These are phyloP conservation scores for Geotrichum aggregatum DNA, from an alignment of 1,139 yeast genomes.

Conservation along the genomic window DNA sequence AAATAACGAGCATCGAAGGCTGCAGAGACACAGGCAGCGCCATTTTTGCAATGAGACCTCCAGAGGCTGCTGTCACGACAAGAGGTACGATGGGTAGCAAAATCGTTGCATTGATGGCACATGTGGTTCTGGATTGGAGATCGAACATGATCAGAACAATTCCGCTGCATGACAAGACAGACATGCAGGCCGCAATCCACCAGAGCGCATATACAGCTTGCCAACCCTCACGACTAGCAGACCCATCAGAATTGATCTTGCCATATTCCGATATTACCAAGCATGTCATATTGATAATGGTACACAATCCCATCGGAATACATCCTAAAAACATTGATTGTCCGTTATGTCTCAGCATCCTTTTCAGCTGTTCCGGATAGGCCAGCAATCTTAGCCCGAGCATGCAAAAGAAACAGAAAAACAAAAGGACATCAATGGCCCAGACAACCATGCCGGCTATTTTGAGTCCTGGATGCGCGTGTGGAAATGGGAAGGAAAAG, in stretches of 20 bases:
- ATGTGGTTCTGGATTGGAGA: conserved; percentile 39
- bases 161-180: conserved; percentile 42
- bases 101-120: conserved; percentile 43
- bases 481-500: conserved; percentile 56
- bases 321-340: conserved; percentile 68
- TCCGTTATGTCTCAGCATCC: conserved; percentile 45
- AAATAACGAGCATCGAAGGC: conserved; percentile 51
- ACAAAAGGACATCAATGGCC: conserved; percentile 50
- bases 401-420: conserved; percentile 42
- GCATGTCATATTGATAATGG: conserved; percentile 55
- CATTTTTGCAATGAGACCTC: conserved; percentile 49
- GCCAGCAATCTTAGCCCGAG: conserved; percentile 42
- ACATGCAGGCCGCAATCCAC: conserved; percentile 53
- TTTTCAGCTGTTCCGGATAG: conserved; percentile 39
- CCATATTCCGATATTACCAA: conserved; percentile 36
- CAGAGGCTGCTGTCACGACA: conserved; percentile 68
- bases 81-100: conserved; percentile 71
- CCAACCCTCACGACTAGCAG: conserved; percentile 22
- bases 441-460: conserved; percentile 55
- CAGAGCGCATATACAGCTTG: conserved; percentile 50
- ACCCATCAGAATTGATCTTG: conserved; percentile 25
- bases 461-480: conserved; percentile 46
- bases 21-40: conserved; percentile 47
- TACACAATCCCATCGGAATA: conserved; percentile 69
- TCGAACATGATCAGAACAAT: conserved; percentile 50